A percentile compares a stretch with the other conserved stretches of the same genome.
These are phyloP conservation scores for Scenedesmus sp. DNA, from an alignment of 163 green algal genomes.

Conservation along the genomic window DNA sequence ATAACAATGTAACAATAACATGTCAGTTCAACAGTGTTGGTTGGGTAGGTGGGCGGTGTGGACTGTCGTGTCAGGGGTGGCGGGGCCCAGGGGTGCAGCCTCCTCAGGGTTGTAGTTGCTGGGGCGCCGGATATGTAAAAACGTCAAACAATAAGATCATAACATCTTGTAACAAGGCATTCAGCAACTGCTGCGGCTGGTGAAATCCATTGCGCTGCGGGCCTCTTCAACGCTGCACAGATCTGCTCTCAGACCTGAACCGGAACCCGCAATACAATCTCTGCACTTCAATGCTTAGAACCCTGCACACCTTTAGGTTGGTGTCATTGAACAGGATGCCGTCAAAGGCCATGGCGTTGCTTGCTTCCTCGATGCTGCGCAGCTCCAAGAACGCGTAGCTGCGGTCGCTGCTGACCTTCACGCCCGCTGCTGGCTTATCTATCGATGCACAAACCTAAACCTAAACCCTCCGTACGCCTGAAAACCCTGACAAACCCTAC, in stretches of 20 bases:
- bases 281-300: neutral
- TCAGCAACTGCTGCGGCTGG: too few relatives aligned
- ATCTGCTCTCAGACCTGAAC: too few relatives aligned
- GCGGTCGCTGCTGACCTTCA: too few relatives aligned
- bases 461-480: too few relatives aligned
- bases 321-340: conserved; percentile 65
- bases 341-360: neutral
- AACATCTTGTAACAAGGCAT: too few relatives aligned
- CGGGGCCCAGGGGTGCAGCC: conserved; percentile 52
- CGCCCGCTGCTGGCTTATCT: too few relatives aligned
- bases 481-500: too few relatives aligned
- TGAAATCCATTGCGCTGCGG: too few relatives aligned
- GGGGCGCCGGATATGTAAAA: conserved; percentile 76
- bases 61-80: conserved; percentile 53
- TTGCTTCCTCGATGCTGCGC: conserved; percentile 30
- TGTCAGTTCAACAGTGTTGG: too few relatives aligned
- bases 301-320: conserved; percentile 69
- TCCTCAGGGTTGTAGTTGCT: conserved; percentile 84
- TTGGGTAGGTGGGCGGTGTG: neutral
- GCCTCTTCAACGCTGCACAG: too few relatives aligned
- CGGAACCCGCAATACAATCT: too few relatives aligned
- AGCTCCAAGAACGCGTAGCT: conserved; percentile 86
- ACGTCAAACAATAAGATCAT: neutral
- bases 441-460: neutral
- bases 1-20: neutral